Evolutionary conservation across 495 filamentous ascomycete species (phyloP).

Genomic region (Penicillium simplicissimum): DNA sequence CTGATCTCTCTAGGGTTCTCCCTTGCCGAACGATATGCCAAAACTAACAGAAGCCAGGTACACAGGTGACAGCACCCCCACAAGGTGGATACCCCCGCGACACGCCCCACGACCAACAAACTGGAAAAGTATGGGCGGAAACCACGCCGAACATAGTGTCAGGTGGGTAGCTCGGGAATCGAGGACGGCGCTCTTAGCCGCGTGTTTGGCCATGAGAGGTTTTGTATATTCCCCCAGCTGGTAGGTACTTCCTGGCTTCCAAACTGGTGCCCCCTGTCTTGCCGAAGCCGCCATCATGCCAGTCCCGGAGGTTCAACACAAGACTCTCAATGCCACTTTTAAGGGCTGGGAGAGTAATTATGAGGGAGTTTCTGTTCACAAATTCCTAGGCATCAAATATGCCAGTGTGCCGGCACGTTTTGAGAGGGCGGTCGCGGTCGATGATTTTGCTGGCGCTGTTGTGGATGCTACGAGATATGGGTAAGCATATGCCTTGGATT

Average conservation of each 20-base stretch:
- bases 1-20: no score
- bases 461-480: slow-evolving; percentile 40
- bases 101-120: slow-evolving; percentile 23
- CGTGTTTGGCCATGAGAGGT: no score
- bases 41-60: background rate
- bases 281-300: slow-evolving; percentile 27
- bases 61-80: slow-evolving; percentile 1
- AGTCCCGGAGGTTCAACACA: slow-evolving; percentile 28
- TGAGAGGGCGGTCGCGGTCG: slow-evolving; percentile 32
- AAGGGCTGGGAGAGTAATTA: slow-evolving; percentile 25
- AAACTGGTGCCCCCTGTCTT: background rate
- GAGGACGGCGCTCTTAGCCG: slow-evolving; percentile 13
- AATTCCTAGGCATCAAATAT: slow-evolving; percentile 43
- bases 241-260: background rate
- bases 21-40: no score
- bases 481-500: slow-evolving; percentile 17
- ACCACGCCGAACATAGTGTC: background rate
- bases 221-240: background rate
- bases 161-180: slow-evolving; percentile 19
- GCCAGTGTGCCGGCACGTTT: slow-evolving; percentile 40
- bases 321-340: slow-evolving; percentile 34
- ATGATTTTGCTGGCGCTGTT: slow-evolving; percentile 26
- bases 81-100: slow-evolving; percentile 31
- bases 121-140: slow-evolving; percentile 2
- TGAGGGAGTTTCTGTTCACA: slow-evolving; percentile 25